Conservation (phyloP, 805 yeast species). For the Yamadazyma ubonensis region DNA sequence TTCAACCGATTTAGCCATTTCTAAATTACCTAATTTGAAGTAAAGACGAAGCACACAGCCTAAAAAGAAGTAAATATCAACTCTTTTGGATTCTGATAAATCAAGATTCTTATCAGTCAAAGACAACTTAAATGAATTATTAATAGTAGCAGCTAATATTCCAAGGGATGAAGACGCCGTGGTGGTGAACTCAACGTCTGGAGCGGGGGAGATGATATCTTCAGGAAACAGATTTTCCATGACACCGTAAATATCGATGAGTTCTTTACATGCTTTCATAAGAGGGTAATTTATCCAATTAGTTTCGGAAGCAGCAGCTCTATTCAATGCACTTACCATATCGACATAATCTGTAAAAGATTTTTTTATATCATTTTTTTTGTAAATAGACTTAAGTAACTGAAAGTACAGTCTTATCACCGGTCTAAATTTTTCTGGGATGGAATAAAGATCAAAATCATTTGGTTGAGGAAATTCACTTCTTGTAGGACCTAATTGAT, state of each 20-base stretch:
- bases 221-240: slow-evolving; percentile 29
- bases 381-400: slow-evolving; percentile 34
- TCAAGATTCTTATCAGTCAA: slow-evolving; percentile 74
- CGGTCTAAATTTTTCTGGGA: slow-evolving; percentile 37
- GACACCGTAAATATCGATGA: slow-evolving; percentile 41
- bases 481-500: slow-evolving; percentile 27
- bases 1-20: slow-evolving; percentile 72
- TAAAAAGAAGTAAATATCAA: slow-evolving; percentile 68
- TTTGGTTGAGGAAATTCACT: slow-evolving; percentile 36
- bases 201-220: slow-evolving; percentile 17
- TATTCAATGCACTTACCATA: slow-evolving; percentile 45
- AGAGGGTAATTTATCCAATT: slow-evolving; percentile 52
- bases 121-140: slow-evolving; percentile 72
- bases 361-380: slow-evolving; percentile 30
- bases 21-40: slow-evolving; percentile 61
- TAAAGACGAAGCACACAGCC: slow-evolving; percentile 69
- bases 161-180: slow-evolving; percentile 43
- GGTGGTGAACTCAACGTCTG: slow-evolving; percentile 20
- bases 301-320: slow-evolving; percentile 53
- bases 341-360: slow-evolving; percentile 37
- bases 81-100: slow-evolving; percentile 47
- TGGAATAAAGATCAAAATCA: slow-evolving; percentile 39
- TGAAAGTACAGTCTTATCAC: slow-evolving; percentile 32
- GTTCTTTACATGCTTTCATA: slow-evolving; percentile 38
- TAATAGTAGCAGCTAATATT: slow-evolving; percentile 61